A percentile compares a stretch with the other conserved stretches of the same genome.
phyloP scores from a whole-genome alignment of 352 stramenopile species.

The Phytophthora macrochlamydospora region DNA sequence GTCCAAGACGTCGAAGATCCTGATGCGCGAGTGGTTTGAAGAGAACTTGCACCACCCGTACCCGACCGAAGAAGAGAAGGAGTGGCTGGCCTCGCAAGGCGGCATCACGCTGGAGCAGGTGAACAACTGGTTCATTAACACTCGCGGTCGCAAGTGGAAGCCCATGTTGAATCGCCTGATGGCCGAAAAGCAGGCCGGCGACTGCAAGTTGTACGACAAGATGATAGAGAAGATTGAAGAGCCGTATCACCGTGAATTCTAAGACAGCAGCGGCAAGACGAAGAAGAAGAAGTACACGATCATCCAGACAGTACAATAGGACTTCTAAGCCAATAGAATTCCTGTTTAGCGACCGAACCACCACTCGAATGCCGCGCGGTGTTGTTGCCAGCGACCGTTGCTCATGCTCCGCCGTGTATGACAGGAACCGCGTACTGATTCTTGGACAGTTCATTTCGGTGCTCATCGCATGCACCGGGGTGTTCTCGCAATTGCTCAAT shows the following conservation, averaged over 20 bases:
- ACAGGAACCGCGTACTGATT: constrained; percentile 63
- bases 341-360: not conserved
- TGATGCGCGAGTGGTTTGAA: constrained; percentile 85
- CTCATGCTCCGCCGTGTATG: constrained; percentile 29
- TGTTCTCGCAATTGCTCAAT: constrained; percentile 88
- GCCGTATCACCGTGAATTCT: constrained; percentile 62
- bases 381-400: constrained; percentile 2
- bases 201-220: constrained; percentile 70
- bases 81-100: constrained; percentile 59
- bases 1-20: constrained; percentile 72
- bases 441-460: constrained; percentile 90
- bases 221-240: constrained; percentile 84
- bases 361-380: constrained; percentile 19
- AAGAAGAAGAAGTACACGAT: constrained; percentile 1
- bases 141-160: constrained; percentile 85
- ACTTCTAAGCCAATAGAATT: constrained; percentile 6
- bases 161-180: constrained; percentile 80
- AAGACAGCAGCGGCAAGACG: constrained; percentile 10
- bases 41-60: constrained; percentile 87
- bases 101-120: constrained; percentile 87
- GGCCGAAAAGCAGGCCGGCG: constrained; percentile 61
- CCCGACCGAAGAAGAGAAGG: constrained; percentile 86
- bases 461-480: constrained; percentile 86
- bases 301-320: constrained; percentile 1
- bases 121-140: constrained; percentile 92